Base-by-base conservation (phyloP, 352 stramenopile genomes). In the Phytophthora europaea region DNA sequence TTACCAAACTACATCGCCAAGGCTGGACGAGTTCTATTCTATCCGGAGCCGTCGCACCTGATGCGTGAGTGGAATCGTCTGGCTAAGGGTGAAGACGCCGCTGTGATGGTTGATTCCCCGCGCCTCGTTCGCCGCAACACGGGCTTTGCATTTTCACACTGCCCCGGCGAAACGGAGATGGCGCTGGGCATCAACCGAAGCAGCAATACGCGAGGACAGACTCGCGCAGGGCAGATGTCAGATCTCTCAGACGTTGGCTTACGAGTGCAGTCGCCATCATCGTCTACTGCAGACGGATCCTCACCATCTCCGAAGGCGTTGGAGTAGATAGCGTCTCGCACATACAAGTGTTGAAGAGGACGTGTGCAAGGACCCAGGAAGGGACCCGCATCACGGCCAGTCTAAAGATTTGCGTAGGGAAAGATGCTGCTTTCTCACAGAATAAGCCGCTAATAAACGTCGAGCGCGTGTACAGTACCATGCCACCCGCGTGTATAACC, bases 11-110 rank as follows among this genome's bases (percentile, higher is more conserved):
- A 96, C 68, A 95, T 96, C 33, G 87, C 83, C 20, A 96, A 96
- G 70, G 88, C 91, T 16, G 88, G 88, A 28, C 87, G 89, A 51
- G 89, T 97, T 20, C 73, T 97, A 12, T 97, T 97, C 51, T 97
- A 96, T 70, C 91, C 91, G 0, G 91, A 97, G 70, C 91, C 91
- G 36, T 96, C 91, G 31, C 89, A 97, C 54, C 61, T 97, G 61
- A 97, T 97, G 91, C 89, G 91, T 20, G 91, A 97, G 72, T 97
- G 91, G 91, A 97, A 97, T 71, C 87, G 87, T 45, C 43, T 96
- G 71, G 85, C 88, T n/a, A 94, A 94, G 73, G 76, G 80, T 20
- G 86, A 94, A 65, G 87, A 94, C 34, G 75, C 84, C 0, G 79
- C 81, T 1, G 72, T 85, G 38, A 62, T 84, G 12, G 65, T 88